Percentiles rank a stretch among this genome's conserved stretches.
Conservation (phyloP, 805 yeast genomes). For the Barnettozyma siamensis region DNA sequence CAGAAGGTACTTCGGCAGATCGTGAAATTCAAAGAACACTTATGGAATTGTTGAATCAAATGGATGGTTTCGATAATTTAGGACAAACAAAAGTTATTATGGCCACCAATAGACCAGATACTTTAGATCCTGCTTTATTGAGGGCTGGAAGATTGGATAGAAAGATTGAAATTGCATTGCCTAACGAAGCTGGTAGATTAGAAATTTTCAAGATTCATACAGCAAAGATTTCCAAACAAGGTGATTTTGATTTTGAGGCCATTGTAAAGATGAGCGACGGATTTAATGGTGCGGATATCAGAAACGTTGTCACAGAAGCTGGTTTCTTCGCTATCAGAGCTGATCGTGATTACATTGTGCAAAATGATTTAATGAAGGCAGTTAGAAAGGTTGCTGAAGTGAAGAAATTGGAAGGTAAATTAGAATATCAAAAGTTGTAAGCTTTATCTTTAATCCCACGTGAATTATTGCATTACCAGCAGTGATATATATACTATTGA, state of each 20-base stretch:
- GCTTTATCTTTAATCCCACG: neutral
- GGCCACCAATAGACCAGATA: slow-evolving; percentile 99
- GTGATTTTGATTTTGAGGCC: slow-evolving; percentile 96
- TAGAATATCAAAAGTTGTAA: slow-evolving; percentile 90
- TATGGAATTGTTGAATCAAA: slow-evolving; percentile 94
- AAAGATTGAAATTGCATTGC: slow-evolving; percentile 91
- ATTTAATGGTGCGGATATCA: slow-evolving; percentile 96
- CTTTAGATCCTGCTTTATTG: slow-evolving; percentile 92
- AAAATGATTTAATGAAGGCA: slow-evolving; percentile 94
- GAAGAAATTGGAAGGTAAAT: slow-evolving; percentile 93
- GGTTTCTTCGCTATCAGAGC: slow-evolving; percentile 98
- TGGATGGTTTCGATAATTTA: slow-evolving; percentile 96
- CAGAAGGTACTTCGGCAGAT: slow-evolving; percentile 98
- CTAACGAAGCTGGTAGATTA: slow-evolving; percentile 92
- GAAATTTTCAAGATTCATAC: slow-evolving; percentile 94
- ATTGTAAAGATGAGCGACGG: slow-evolving; percentile 98
- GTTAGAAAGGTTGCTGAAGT: slow-evolving; percentile 96
- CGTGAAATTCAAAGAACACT: slow-evolving; percentile 97
- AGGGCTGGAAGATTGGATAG: slow-evolving; percentile 98
- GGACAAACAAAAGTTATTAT: slow-evolving; percentile 96
- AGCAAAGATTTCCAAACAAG: slow-evolving; percentile 75
- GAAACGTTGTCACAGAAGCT: slow-evolving; percentile 97
- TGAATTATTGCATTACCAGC: neutral
- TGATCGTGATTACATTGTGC: slow-evolving; percentile 91
- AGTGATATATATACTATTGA: neutral